phyloP scores from a whole-genome alignment of 805 yeast genomes.

The Maudiozyma barnettii region DNA sequence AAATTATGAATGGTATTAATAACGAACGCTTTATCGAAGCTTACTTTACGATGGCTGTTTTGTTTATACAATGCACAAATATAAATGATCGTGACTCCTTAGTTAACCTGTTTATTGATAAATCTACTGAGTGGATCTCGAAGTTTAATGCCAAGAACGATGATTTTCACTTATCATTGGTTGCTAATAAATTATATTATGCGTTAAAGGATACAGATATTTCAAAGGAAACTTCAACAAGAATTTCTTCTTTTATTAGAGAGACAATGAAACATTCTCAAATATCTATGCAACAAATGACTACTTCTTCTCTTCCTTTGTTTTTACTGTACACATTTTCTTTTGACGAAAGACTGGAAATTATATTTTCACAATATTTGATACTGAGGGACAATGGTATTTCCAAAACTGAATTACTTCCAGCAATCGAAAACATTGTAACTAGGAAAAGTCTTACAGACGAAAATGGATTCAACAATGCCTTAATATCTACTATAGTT shows the following conservation, averaged over 20 bases:
- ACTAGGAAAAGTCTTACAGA: background rate
- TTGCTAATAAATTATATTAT: conserved; percentile 23
- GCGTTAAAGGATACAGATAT: conserved; percentile 7
- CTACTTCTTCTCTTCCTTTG: background rate
- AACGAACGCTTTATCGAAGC: conserved; percentile 1
- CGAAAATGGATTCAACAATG: conserved; percentile 12
- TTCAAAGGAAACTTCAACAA: background rate
- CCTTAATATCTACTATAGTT: conserved; percentile 8
- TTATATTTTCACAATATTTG: conserved; percentile 30
- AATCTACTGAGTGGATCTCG: background rate
- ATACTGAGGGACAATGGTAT: conserved; percentile 24
- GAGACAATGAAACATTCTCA: background rate
- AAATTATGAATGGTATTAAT: conserved; percentile 1
- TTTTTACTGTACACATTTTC: conserved; percentile 23
- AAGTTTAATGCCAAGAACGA: background rate
- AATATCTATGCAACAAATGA: background rate
- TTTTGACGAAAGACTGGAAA: conserved; percentile 15
- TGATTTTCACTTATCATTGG: conserved; percentile 13
- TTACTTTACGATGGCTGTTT: conserved; percentile 10
- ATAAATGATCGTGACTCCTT: background rate
- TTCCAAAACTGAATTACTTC: conserved; percentile 6
- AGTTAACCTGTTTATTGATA: background rate
- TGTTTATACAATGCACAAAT: background rate
- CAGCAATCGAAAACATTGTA: conserved; percentile 17
- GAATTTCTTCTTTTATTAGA: background rate